Conservation (phyloP, 2,329 filamentous ascomycete species). For the Diaporthe aspalathi region DNA sequence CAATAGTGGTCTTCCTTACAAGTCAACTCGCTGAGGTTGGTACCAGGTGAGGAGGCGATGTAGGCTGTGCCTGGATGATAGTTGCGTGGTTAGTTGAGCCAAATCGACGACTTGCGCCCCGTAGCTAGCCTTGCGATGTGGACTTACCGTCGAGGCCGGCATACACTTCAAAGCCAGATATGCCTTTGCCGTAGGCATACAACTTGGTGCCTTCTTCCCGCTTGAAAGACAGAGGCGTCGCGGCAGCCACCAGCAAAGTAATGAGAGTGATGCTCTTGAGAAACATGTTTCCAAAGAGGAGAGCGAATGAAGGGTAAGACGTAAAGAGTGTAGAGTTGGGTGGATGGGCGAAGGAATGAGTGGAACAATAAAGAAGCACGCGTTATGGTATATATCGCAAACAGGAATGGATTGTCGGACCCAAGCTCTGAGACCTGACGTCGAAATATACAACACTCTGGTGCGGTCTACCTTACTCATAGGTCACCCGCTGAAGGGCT, state of each 20-base stretch:
- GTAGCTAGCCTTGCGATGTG: too few species aligned
- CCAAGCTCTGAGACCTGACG: not conserved
- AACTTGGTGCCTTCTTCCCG: slow-evolving; percentile 22
- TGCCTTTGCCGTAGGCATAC: slow-evolving; percentile 36
- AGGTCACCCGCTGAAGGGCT: not conserved
- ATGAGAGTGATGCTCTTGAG: slow-evolving; percentile 25
- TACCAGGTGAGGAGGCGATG: slow-evolving; percentile 1
- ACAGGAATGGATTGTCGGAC: not conserved
- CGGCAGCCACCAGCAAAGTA: slow-evolving; percentile 28
- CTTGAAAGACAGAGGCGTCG: slow-evolving; percentile 7
- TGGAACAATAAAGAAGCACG: not conserved
- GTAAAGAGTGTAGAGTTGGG: slow-evolving; percentile 14
- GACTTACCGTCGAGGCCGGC: slow-evolving; percentile 24
- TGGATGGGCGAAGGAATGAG: not conserved
- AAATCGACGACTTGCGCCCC: too few species aligned
- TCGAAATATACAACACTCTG: slow-evolving; percentile 5
- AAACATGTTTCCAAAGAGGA: slow-evolving; percentile 23
- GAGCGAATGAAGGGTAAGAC: not conserved
- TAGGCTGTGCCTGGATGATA: slow-evolving; percentile 27
- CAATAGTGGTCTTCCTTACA: not conserved
- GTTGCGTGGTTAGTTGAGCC: not conserved
- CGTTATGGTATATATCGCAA: slow-evolving; percentile 13
- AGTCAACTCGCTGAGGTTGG: slow-evolving; percentile 31
- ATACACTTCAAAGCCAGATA: slow-evolving; percentile 30
- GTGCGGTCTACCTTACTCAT: not conserved